Conservation (phyloP, 345 rosid genomes). For the Arabis alpina region DNA sequence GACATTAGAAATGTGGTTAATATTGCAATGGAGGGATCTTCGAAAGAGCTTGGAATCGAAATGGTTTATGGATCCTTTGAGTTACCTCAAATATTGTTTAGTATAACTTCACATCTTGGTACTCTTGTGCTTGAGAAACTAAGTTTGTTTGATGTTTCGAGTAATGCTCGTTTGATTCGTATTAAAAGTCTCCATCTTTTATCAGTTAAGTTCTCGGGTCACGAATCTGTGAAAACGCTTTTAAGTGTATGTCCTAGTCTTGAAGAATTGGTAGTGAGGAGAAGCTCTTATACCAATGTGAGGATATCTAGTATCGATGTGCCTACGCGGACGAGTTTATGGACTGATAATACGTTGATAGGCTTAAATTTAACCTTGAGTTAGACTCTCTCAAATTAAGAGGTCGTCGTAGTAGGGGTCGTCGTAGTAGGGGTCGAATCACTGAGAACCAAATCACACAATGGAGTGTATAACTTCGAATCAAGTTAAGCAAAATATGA, state of each 20-base stretch:
- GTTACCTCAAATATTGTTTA: conserved; percentile 2
- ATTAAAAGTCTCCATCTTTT: conserved; percentile 28
- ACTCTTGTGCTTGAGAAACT: conserved; percentile 5
- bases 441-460: too few relatives aligned
- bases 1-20: neutral
- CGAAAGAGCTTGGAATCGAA: conserved; percentile 22
- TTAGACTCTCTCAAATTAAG: too few relatives aligned
- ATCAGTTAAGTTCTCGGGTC: neutral
- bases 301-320: neutral
- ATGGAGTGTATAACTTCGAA: too few relatives aligned
- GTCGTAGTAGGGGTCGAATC: too few relatives aligned
- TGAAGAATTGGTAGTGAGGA: conserved; percentile 31
- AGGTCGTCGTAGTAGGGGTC: too few relatives aligned
- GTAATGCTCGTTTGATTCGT: neutral
- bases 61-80: neutral
- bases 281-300: neutral
- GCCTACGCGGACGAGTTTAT: conserved; percentile 14
- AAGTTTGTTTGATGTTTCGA: conserved; percentile 12
- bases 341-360: neutral
- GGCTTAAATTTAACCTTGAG: too few relatives aligned
- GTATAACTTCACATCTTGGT: neutral
- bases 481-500: too few relatives aligned
- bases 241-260: conserved; percentile 2
- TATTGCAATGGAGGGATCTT: neutral
- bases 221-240: conserved; percentile 14